Percentiles rank a stretch among this genome's conserved stretches.
These are phyloP conservation scores for Vachellia collinsii DNA, from an alignment of 306 rosid species.

Conservation along the genomic window DNA sequence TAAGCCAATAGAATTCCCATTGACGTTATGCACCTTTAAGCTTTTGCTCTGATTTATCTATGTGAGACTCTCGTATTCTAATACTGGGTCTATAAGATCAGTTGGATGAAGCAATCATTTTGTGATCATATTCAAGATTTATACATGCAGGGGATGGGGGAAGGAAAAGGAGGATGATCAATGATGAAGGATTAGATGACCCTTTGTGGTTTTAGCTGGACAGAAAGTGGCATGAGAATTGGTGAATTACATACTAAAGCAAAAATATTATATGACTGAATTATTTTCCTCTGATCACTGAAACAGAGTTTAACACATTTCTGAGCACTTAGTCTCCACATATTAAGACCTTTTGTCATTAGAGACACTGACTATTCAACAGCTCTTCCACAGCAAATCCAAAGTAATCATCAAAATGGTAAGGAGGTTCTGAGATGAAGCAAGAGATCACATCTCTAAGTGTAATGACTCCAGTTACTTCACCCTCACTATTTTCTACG, in stretches of 20 bases:
- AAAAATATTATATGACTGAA: slow-evolving; percentile 17
- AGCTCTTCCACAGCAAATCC: slow-evolving; percentile 72
- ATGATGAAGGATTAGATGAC: slow-evolving; percentile 55
- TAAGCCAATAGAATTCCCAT: too few species aligned
- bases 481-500: slow-evolving; percentile 55
- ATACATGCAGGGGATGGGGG: slow-evolving; percentile 39
- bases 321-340: not conserved
- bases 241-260: slow-evolving; percentile 26
- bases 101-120: slow-evolving; percentile 55
- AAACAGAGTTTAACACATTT: slow-evolving; percentile 26
- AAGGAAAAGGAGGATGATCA: slow-evolving; percentile 54
- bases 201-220: slow-evolving; percentile 57
- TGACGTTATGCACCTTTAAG: too few species aligned
- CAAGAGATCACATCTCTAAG: slow-evolving; percentile 94
- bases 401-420: slow-evolving; percentile 66
- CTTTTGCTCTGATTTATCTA: too few species aligned
- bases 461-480: slow-evolving; percentile 73
- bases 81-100: slow-evolving; percentile 39
- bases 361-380: slow-evolving; percentile 48
- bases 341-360: slow-evolving; percentile 6
- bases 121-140: slow-evolving; percentile 22
- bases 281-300: slow-evolving; percentile 34
- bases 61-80: too few species aligned
- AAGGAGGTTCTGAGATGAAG: slow-evolving; percentile 76
- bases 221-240: slow-evolving; percentile 44